Evolutionary conservation across 2,329 filamentous ascomycete species (phyloP).

Genomic region (Clonostachys rhizophaga): DNA sequence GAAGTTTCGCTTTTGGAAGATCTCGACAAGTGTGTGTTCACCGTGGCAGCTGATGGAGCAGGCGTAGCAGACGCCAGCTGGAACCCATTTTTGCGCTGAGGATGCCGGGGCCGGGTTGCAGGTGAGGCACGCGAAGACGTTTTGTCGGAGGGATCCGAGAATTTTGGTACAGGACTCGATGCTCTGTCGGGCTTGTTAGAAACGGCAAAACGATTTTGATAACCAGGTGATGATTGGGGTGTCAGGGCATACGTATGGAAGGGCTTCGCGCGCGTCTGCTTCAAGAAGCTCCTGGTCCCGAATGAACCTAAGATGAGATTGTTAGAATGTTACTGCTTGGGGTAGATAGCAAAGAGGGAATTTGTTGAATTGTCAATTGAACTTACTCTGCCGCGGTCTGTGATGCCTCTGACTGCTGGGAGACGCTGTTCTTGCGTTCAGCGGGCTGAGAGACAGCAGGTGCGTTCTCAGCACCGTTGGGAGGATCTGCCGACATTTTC

Average conservation of each 20-base stretch:
- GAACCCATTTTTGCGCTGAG: constrained; percentile 40
- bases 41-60: constrained; percentile 97
- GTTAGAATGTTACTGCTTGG: not conserved
- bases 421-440: constrained; percentile 53
- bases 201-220: not conserved
- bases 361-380: no score
- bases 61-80: constrained; percentile 89
- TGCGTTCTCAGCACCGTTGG: constrained; percentile 11
- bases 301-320: constrained; percentile 64
- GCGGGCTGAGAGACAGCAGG: constrained; percentile 10
- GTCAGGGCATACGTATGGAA: constrained; percentile 70
- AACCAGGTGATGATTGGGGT: constrained; percentile 1
- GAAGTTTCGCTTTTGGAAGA: constrained; percentile 94
- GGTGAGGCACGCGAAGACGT: constrained; percentile 86
- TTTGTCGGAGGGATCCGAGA: constrained; percentile 84
- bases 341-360: not conserved
- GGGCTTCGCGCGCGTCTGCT: constrained; percentile 87
- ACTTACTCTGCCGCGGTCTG: constrained; percentile 69
- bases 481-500: constrained; percentile 31
- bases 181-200: constrained; percentile 51
- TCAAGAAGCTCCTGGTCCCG: constrained; percentile 86
- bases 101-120: constrained; percentile 77
- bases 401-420: constrained; percentile 50
- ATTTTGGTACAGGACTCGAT: constrained; percentile 90
- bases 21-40: constrained; percentile 89